Percentiles rank a stretch among this genome's conserved stretches.
Evolutionary conservation across 805 yeast genomes (phyloP).

Genomic region (Suhomyces pyralidae): DNA sequence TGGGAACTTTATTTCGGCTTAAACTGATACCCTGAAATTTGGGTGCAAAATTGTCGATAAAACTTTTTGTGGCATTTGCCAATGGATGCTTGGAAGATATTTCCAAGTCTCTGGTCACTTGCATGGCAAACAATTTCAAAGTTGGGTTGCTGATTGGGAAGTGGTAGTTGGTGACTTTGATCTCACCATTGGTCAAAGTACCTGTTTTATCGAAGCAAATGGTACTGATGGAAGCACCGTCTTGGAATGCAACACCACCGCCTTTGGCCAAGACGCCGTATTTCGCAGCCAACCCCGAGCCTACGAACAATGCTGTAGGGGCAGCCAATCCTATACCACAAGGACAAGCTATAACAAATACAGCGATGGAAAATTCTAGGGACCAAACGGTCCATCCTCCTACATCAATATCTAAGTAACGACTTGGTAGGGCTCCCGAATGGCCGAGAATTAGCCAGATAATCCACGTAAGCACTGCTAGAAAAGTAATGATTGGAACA

Average conservation of each 20-base stretch:
- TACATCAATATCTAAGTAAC: conserved; percentile 58
- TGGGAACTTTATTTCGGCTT: conserved; percentile 39
- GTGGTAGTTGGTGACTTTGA: conserved; percentile 52
- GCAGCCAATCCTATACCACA: conserved; percentile 86
- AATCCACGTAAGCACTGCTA: conserved; percentile 65
- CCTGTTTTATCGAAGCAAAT: conserved; percentile 81
- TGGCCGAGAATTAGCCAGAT: conserved; percentile 63
- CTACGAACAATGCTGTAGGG: conserved; percentile 79
- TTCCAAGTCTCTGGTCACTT: conserved; percentile 58
- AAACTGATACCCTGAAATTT: conserved; percentile 14
- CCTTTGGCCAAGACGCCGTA: conserved; percentile 74
- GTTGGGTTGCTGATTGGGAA: conserved; percentile 15
- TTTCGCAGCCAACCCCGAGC: conserved; percentile 75
- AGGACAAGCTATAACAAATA: conserved; percentile 81
- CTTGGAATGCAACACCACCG: conserved; percentile 81
- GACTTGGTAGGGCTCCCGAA: conserved; percentile 49
- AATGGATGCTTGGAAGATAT: conserved; percentile 66
- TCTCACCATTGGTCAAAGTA: conserved; percentile 66
- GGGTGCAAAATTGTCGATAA: conserved; percentile 31
- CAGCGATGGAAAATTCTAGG: conserved; percentile 71
- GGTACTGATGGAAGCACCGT: conserved; percentile 60
- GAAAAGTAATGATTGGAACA: conserved; percentile 62
- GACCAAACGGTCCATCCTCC: conserved; percentile 83
- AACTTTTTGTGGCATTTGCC: conserved; percentile 51
- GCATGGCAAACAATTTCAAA: conserved; percentile 31